phyloP scores from a whole-genome alignment of 164 flowering plant species.

The Liquidambar formosana region DNA sequence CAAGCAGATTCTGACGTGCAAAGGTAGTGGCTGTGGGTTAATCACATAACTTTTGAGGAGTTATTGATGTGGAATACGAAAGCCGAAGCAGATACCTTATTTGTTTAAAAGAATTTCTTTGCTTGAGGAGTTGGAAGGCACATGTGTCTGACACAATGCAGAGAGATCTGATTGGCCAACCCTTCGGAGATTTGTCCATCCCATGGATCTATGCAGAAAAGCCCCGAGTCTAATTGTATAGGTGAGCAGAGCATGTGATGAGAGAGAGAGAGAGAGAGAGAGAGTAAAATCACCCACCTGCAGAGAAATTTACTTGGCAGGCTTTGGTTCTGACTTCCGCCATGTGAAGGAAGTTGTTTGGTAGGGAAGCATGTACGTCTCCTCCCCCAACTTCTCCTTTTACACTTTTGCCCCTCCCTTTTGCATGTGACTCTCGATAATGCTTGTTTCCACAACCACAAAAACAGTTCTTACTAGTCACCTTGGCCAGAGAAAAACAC shows the following conservation, averaged over 20 bases:
- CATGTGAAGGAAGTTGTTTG: conserved; percentile 4
- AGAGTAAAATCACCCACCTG: too few relatives aligned
- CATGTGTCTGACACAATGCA: too few relatives aligned
- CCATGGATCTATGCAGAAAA: conserved; percentile 74
- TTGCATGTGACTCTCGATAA: conserved; percentile 5
- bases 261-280: neutral
- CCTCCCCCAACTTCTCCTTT: neutral
- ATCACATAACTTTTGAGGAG: too few relatives aligned
- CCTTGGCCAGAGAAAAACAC: neutral
- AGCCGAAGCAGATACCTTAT: too few relatives aligned
- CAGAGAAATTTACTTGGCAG: neutral
- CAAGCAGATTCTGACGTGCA: too few relatives aligned
- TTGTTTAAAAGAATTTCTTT: too few relatives aligned
- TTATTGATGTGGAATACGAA: too few relatives aligned
- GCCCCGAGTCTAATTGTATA: neutral
- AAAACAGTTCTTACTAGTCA: too few relatives aligned
- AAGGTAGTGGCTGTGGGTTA: too few relatives aligned
- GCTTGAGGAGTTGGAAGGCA: too few relatives aligned
- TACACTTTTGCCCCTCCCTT: neutral
- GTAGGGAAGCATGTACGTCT: neutral
- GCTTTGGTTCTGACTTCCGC: neutral
- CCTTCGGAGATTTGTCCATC: conserved; percentile 55
- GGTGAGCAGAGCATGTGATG: neutral
- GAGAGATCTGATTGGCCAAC: too few relatives aligned
- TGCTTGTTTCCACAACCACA: neutral